These are phyloP conservation scores for Chytriomyces confervae DNA, from an alignment of 192 early-diverging fungal genomes.

Conservation along the genomic window DNA sequence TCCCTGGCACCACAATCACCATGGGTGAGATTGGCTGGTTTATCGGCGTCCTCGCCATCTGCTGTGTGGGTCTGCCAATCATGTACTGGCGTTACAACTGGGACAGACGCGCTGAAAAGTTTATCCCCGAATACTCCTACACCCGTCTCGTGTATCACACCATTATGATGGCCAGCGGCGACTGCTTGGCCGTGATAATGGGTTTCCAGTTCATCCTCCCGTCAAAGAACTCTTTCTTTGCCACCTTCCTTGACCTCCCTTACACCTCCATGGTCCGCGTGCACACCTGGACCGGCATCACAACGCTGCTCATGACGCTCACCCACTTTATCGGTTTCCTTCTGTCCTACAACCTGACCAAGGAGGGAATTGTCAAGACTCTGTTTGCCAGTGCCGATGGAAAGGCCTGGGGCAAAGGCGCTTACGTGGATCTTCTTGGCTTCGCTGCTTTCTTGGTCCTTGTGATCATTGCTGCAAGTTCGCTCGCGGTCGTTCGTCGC, in stretches of 20 bases:
- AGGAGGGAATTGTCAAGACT: background rate
- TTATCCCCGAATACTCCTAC: background rate
- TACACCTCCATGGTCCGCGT: conserved; percentile 31
- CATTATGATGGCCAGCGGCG: conserved; percentile 25
- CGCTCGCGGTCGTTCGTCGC: conserved; percentile 30
- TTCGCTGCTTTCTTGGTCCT: conserved; percentile 18
- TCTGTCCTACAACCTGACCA: background rate
- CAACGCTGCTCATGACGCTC: conserved; percentile 8
- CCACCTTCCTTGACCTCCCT: conserved; percentile 30
- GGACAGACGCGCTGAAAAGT: background rate
- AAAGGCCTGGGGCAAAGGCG: background rate
- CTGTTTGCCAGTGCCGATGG: background rate
- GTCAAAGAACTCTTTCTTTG: conserved; percentile 30
- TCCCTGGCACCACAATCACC: background rate
- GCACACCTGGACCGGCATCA: conserved; percentile 28
- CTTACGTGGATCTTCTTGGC: conserved; percentile 15
- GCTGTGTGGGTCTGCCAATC: background rate
- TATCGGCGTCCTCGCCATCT: background rate
- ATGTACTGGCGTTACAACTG: background rate
- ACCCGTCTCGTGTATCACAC: conserved; percentile 11
- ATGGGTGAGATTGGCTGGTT: background rate
- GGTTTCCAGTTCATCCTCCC: conserved; percentile 39
- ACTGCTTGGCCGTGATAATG: conserved; percentile 26
- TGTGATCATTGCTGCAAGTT: conserved; percentile 16
- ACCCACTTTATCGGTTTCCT: conserved; percentile 8